Conservation (phyloP, 1,139 yeast genomes). For the Blastobotrys ciferrii region DNA sequence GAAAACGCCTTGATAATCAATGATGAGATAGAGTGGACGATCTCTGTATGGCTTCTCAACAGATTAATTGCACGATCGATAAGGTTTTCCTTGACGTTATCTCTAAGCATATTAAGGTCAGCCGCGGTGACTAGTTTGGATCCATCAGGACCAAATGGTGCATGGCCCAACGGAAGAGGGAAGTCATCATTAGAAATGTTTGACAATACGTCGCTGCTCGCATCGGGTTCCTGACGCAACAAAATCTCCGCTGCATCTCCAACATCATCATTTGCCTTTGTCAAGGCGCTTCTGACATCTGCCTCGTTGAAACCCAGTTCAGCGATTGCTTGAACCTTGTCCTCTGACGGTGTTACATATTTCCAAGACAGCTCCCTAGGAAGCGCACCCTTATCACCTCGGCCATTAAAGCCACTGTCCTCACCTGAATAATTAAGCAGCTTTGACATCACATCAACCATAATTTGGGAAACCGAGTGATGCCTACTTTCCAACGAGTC, state of each 20-base stretch:
- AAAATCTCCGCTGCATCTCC: constrained; percentile 1
- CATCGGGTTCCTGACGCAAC: background rate
- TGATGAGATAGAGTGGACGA: constrained; percentile 50
- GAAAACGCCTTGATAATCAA: constrained; percentile 43
- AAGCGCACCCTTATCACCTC: constrained; percentile 17
- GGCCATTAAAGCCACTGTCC: constrained; percentile 17
- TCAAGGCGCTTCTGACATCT: constrained; percentile 40
- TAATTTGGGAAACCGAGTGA: constrained; percentile 23
- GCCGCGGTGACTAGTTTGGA: constrained; percentile 37
- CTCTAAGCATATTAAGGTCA: constrained; percentile 44
- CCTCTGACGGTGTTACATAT: constrained; percentile 52
- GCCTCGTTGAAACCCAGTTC: constrained; percentile 46
- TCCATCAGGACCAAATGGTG: constrained; percentile 31
- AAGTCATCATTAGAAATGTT: constrained; percentile 7
- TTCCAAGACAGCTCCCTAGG: constrained; percentile 38
- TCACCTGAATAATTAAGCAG: constrained; percentile 27
- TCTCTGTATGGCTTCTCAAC: constrained; percentile 50
- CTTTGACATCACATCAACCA: constrained; percentile 27
- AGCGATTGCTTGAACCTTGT: constrained; percentile 48
- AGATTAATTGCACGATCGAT: constrained; percentile 50
- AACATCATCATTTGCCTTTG: constrained; percentile 21
- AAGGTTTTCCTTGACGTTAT: constrained; percentile 37
- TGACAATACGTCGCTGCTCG: background rate
- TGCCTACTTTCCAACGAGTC: constrained; percentile 26
- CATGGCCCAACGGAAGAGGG: constrained; percentile 20